phyloP scores from a whole-genome alignment of 495 filamentous ascomycete species.

The Penicillium flavigenum region DNA sequence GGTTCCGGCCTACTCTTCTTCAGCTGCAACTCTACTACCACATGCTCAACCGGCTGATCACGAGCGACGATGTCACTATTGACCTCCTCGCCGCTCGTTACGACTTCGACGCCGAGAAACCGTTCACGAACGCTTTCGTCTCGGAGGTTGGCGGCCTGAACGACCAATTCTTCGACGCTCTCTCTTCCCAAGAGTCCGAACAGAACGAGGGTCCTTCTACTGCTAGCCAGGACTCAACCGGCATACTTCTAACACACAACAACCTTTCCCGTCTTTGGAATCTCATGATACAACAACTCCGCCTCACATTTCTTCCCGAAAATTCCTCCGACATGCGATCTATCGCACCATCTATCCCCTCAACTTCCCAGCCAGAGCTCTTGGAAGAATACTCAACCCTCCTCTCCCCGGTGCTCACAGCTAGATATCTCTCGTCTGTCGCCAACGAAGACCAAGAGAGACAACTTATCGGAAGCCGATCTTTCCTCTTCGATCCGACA shows the following conservation, averaged over 20 bases:
- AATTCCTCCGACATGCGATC: slow-evolving; percentile 16
- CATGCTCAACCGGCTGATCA: slow-evolving; percentile 74
- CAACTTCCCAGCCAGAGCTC: slow-evolving; percentile 56
- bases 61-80: slow-evolving; percentile 66
- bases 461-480: slow-evolving; percentile 62
- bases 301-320: slow-evolving; percentile 55
- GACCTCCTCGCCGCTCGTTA: slow-evolving; percentile 66
- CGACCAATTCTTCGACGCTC: slow-evolving; percentile 51
- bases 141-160: slow-evolving; percentile 71
- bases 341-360: slow-evolving; percentile 44
- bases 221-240: slow-evolving; percentile 50
- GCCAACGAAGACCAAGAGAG: slow-evolving; percentile 32
- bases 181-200: slow-evolving; percentile 35
- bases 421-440: slow-evolving; percentile 42
- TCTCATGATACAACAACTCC: slow-evolving; percentile 65
- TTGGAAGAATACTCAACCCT: slow-evolving; percentile 53
- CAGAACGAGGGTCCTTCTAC: slow-evolving; percentile 27
- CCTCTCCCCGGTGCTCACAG: slow-evolving; percentile 48
- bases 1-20: slow-evolving; percentile 74
- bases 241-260: slow-evolving; percentile 57
- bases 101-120: slow-evolving; percentile 56
- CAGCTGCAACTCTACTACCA: slow-evolving; percentile 91
- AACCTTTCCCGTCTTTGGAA: slow-evolving; percentile 62
- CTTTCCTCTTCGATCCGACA: slow-evolving; percentile 66
- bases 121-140: slow-evolving; percentile 80